Evolutionary conservation across 75 land plant species (phyloP).

Genomic region (Isoetes taiwanensis): DNA sequence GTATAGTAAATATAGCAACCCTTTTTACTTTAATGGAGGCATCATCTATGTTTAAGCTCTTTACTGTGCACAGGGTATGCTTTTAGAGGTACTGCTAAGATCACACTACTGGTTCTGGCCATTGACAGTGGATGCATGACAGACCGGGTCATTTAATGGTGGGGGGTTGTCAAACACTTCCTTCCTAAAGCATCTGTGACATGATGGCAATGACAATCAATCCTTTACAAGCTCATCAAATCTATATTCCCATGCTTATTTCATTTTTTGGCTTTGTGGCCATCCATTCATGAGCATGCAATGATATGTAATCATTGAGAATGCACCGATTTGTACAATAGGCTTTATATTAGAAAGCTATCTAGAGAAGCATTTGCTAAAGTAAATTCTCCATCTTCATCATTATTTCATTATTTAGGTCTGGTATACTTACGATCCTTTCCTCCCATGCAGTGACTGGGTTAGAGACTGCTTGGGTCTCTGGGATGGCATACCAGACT

Average conservation of each 20-base stretch:
- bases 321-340: neutral
- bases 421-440: neutral
- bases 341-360: neutral
- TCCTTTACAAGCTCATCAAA: neutral
- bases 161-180: no score
- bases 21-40: no score
- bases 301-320: neutral
- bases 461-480: constrained; percentile 39
- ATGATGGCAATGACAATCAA: no score
- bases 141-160: no score
- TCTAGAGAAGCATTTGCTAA: neutral
- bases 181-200: no score
- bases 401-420: neutral
- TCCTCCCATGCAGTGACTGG: constrained; percentile 53
- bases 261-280: neutral
- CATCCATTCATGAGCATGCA: neutral
- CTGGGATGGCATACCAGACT: constrained; percentile 81
- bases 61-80: no score
- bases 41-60: no score
- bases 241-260: neutral
- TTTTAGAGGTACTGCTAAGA: no score
- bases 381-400: neutral
- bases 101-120: no score
- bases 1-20: no score
- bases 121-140: no score